Conservation (phyloP, 2,329 filamentous ascomycete genomes). For the Sporothrix curviconia region DNA sequence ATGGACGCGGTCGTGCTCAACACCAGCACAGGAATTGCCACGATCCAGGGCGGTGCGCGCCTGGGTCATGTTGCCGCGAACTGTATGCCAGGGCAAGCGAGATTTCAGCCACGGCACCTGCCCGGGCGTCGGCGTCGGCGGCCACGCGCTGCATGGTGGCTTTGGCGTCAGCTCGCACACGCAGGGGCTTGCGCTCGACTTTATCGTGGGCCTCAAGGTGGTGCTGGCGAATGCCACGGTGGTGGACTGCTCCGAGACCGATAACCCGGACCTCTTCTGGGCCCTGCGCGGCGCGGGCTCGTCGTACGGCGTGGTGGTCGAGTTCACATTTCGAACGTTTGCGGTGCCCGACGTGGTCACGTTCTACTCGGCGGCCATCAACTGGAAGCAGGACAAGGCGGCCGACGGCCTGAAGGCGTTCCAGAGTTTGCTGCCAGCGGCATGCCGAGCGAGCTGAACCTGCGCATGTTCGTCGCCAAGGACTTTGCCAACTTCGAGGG, state of each 20-base stretch:
- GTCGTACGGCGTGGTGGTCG: constrained; percentile 35
- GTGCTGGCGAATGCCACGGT: constrained; percentile 31
- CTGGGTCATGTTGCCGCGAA: constrained; percentile 41
- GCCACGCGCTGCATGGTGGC: constrained; percentile 35
- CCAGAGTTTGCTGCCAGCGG: constrained; percentile 26
- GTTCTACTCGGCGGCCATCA: constrained; percentile 25
- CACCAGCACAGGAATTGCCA: constrained; percentile 33
- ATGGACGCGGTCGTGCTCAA: constrained; percentile 39
- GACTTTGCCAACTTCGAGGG: constrained; percentile 33
- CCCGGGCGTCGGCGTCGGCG: constrained; percentile 37
- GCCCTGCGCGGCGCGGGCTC: constrained; percentile 36
- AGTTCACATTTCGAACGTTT: constrained; percentile 35
- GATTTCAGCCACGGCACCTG: constrained; percentile 47
- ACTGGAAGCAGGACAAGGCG: constrained; percentile 25
- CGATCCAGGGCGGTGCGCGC: constrained; percentile 42
- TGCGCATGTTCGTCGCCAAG: constrained; percentile 33
- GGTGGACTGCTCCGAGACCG: constrained; percentile 26
- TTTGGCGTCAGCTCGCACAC: constrained; percentile 34
- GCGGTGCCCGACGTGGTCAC: constrained; percentile 29
- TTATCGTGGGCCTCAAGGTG: constrained; percentile 30
- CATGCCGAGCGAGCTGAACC: constrained; percentile 37
- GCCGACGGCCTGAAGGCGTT: constrained; percentile 24
- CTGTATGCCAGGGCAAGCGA: constrained; percentile 33
- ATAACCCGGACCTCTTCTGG: constrained; percentile 38
- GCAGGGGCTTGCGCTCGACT: constrained; percentile 31